These are phyloP conservation scores for Zelonia costaricensis DNA, from an alignment of 208 protist species.

Conservation along the genomic window DNA sequence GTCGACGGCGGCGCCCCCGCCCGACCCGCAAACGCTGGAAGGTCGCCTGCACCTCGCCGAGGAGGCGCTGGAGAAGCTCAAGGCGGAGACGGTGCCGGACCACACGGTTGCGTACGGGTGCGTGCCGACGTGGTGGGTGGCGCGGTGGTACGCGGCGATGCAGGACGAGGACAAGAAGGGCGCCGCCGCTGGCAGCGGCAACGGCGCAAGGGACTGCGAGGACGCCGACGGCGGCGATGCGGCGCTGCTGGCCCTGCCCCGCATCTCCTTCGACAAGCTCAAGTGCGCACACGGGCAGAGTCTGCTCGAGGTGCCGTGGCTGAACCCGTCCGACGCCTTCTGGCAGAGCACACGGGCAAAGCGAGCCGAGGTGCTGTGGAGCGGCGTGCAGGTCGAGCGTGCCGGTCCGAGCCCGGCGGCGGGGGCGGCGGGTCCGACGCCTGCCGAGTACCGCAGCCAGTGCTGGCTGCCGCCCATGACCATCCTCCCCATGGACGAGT, in stretches of 20 bases:
- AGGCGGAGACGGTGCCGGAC: slow-evolving; percentile 16
- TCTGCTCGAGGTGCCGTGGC: slow-evolving; percentile 47
- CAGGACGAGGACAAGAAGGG: slow-evolving; percentile 25
- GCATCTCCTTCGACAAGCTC: slow-evolving; percentile 36
- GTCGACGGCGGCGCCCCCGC: background rate
- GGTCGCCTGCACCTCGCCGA: slow-evolving; percentile 36
- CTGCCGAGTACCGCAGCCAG: slow-evolving; percentile 15
- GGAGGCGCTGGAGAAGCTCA: slow-evolving; percentile 28
- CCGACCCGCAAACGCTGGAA: slow-evolving; percentile 28
- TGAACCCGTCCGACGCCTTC: slow-evolving; percentile 75
- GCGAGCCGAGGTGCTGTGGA: slow-evolving; percentile 46
- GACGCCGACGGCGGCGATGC: background rate
- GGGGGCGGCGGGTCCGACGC: background rate
- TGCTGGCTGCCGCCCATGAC: slow-evolving; percentile 64
- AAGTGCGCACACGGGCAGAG: slow-evolving; percentile 59
- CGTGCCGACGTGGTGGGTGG: slow-evolving; percentile 83
- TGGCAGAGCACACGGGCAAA: slow-evolving; percentile 61
- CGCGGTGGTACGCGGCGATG: slow-evolving; percentile 57
- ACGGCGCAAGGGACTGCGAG: no score
- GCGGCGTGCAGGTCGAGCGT: slow-evolving; percentile 17
- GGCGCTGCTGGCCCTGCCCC: slow-evolving; percentile 14
- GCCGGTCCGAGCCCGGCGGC: background rate
- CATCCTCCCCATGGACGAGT: slow-evolving; percentile 75
- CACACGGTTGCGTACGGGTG: slow-evolving; percentile 48
- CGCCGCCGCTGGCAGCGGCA: background rate